Base-by-base conservation (phyloP, 2,329 filamentous ascomycete genomes). In the Hirsutella rhossiliensis region DNA sequence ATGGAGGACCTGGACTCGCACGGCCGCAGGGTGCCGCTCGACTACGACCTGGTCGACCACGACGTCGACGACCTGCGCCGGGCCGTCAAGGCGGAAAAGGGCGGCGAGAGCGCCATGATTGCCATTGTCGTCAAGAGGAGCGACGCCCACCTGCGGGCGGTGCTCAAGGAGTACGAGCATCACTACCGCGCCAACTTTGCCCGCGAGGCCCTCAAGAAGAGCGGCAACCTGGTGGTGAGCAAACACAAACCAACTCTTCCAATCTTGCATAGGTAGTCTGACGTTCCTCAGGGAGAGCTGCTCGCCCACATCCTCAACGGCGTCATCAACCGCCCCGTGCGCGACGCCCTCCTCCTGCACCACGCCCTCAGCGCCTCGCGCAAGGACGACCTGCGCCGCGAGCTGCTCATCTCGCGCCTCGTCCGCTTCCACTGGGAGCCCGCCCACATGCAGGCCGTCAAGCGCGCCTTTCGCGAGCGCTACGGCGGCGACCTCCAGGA, bases 281-380 rank as follows among this genome's bases (percentile, higher is more conserved):
- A 12, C 31, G 9, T 12, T 11, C 11, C 17, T 40, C 53, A 96
- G 89, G 92, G 92, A 50, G 92, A 98, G 67, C 80, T 94, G 18
- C 79, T 97, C 32, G 87, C 88, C 0, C 92, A 97, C 63, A 87
- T 97, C 54, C 82, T 98, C 57, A 96, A 97, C 65, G 92, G 92
- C 56, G 81, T 94, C 45, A 94, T 97, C 68, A 97, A 97, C 67
- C 85, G 85, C 47, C 89, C 92, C 6, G 87, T 94, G 49, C 86
- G 92, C 44, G 92, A 97, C 62, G 87, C 90, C 3, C 75, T 96
- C 32, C 80, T 97, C 3, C 72, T 98, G 2, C 82, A 94, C 62
- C 92, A 97, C 66, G 90, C 92, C 2, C 79, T 97, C 51, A 83
- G 80, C 18, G 76, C 83, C 39, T 82, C 82, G 4, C 76, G 73